Conservation (phyloP, 2,329 filamentous ascomycete genomes). For the Cryphonectria naterciae region DNA sequence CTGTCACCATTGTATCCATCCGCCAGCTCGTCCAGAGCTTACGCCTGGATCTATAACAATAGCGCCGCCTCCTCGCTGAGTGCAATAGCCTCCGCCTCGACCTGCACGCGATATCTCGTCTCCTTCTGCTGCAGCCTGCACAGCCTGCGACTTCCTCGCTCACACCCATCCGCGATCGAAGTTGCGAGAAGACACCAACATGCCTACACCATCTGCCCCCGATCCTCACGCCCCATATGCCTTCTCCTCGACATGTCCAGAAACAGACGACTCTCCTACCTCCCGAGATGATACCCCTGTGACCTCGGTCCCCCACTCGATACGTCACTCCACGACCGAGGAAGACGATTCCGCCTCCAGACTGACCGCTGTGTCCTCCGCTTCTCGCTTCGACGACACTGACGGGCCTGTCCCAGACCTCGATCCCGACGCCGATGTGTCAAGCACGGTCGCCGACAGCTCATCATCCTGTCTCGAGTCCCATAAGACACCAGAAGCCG, state of each 20-base stretch:
- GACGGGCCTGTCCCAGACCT: slow-evolving; percentile 21
- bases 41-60: not conserved
- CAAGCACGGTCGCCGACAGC: slow-evolving; percentile 6
- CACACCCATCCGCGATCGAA: not conserved
- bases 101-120: not conserved
- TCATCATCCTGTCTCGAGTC: slow-evolving; percentile 6
- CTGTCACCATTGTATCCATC: not conserved
- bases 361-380: slow-evolving; percentile 50
- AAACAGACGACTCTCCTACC: slow-evolving; percentile 20
- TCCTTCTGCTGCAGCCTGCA: too few relatives aligned
- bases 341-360: slow-evolving; percentile 40
- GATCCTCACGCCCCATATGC: slow-evolving; percentile 23
- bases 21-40: not conserved
- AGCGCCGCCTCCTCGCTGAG: slow-evolving; percentile 2
- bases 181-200: slow-evolving; percentile 7
- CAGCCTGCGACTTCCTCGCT: not conserved
- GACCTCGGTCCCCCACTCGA: not conserved
- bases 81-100: not conserved
- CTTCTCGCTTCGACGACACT: slow-evolving; percentile 38
- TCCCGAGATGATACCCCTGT: slow-evolving; percentile 5
- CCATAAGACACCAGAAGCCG: slow-evolving; percentile 19
- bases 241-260: slow-evolving; percentile 28
- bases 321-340: slow-evolving; percentile 22
- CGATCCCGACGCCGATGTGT: slow-evolving; percentile 14
- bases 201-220: slow-evolving; percentile 30